Evolutionary conservation across 2,329 filamentous ascomycete species (phyloP).

Genomic region (Aspergillus calidoustus): DNA sequence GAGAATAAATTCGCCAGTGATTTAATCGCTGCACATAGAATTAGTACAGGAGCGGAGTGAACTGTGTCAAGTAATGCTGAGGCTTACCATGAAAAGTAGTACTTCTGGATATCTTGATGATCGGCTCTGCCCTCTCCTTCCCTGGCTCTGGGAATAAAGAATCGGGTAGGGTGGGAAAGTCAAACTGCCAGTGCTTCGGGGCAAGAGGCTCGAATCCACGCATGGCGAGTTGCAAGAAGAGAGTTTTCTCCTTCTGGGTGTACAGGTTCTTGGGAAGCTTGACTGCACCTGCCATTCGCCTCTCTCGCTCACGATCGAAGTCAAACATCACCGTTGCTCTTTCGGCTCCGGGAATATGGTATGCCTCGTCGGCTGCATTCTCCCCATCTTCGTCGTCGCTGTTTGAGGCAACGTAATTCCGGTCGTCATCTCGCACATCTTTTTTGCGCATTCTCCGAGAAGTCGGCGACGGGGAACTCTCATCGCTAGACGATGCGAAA

Average conservation of each 20-base stretch:
- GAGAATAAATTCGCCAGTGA: constrained; percentile 56
- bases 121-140: constrained; percentile 45
- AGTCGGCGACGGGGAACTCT: neutral
- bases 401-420: constrained; percentile 1
- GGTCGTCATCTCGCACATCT: neutral
- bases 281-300: constrained; percentile 41
- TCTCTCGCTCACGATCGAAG: constrained; percentile 37
- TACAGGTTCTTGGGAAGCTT: constrained; percentile 52
- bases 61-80: neutral
- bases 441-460: neutral
- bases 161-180: constrained; percentile 59
- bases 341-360: constrained; percentile 27
- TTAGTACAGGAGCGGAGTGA: constrained; percentile 2
- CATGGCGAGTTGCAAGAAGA: constrained; percentile 59
- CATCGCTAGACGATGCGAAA: neutral
- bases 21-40: constrained; percentile 48
- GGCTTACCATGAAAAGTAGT: constrained; percentile 52
- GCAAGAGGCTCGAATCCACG: constrained; percentile 62
- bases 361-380: constrained; percentile 19
- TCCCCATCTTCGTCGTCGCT: constrained; percentile 20
- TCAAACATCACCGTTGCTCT: constrained; percentile 33
- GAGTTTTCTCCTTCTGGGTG: constrained; percentile 56
- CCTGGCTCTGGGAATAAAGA: constrained; percentile 52
- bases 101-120: constrained; percentile 50
- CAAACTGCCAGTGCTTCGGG: constrained; percentile 55